A percentile compares a stretch with the other conserved stretches of the same genome.
phyloP scores from a whole-genome alignment of 2,329 filamentous ascomycete species.

The Talaromyces sp. region DNA sequence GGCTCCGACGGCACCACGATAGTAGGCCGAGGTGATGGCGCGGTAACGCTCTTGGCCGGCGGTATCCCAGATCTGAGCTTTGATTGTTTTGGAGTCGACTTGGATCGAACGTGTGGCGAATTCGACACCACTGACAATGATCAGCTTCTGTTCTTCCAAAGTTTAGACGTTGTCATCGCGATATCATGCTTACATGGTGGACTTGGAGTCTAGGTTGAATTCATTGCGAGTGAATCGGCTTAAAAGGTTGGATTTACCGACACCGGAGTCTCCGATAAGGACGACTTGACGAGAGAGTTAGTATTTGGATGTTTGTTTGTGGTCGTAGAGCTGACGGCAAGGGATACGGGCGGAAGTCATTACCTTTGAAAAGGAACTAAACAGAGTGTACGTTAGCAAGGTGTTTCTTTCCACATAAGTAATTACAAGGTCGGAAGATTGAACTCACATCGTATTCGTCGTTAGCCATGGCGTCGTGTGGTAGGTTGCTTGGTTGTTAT shows the following conservation, averaged over 20 bases:
- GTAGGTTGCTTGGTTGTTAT: slow-evolving; percentile 10
- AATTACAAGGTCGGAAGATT: neutral
- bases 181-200: slow-evolving; percentile 64
- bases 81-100: slow-evolving; percentile 99
- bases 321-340: slow-evolving; percentile 22
- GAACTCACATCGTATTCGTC: slow-evolving; percentile 97
- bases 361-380: slow-evolving; percentile 99
- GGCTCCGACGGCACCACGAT: slow-evolving; percentile 93
- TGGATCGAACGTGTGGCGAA: slow-evolving; percentile 98
- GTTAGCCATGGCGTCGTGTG: slow-evolving; percentile 74
- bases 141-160: neutral
- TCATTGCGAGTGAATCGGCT: slow-evolving; percentile 99
- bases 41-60: slow-evolving; percentile 98
- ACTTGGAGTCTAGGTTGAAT: slow-evolving; percentile 99
- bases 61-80: slow-evolving; percentile 99
- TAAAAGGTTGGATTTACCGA: slow-evolving; percentile 99
- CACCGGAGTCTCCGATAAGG: slow-evolving; percentile 97
- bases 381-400: slow-evolving; percentile 23
- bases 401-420: neutral
- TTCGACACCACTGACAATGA: slow-evolving; percentile 70
- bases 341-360: slow-evolving; percentile 28
- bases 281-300: slow-evolving; percentile 63
- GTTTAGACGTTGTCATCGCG: neutral
- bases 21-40: slow-evolving; percentile 98
- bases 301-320: slow-evolving; percentile 22